Conservation (phyloP, 2,329 filamentous ascomycete genomes). For the Exophiala spinifera region DNA sequence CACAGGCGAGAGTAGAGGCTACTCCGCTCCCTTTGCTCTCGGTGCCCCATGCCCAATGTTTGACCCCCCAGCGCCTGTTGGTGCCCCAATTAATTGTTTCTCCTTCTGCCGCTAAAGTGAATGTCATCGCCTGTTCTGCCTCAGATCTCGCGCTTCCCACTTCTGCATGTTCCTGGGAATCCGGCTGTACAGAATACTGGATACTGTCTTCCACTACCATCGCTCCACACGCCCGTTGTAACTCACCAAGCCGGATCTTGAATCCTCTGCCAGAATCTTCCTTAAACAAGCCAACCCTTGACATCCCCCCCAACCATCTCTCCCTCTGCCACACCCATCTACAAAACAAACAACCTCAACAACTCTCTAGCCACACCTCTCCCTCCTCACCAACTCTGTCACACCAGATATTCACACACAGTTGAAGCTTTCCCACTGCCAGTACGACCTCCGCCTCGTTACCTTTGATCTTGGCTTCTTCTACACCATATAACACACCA, state of each 20-base stretch:
- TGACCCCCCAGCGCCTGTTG: too few species aligned
- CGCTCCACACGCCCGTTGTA: not conserved
- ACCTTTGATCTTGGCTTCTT: not conserved
- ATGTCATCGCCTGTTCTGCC: not conserved
- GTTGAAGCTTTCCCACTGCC: not conserved
- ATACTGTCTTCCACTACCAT: not conserved
- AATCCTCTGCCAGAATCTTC: slow-evolving; percentile 10
- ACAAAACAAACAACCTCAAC: slow-evolving; percentile 6
- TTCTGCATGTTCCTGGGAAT: not conserved
- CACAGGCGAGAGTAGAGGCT: too few species aligned
- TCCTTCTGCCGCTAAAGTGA: not conserved
- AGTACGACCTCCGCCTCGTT: too few species aligned
- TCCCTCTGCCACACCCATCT: not conserved
- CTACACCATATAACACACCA: not conserved
- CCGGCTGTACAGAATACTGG: not conserved
- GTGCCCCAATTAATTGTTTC: too few species aligned
- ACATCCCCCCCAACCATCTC: slow-evolving; percentile 1
- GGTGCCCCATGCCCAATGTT: too few species aligned
- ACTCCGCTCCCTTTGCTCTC: too few species aligned
- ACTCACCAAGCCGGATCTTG: slow-evolving; percentile 1
- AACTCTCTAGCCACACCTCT: not conserved
- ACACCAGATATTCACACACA: too few species aligned
- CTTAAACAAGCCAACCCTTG: not conserved
- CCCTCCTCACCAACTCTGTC: not conserved
- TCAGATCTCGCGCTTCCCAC: slow-evolving; percentile 9